Evolutionary conservation across 2,329 filamentous ascomycete species (phyloP), one percentile per base, ranked within the genome.

Genomic region (Stemphylium vesicarium): DNA sequence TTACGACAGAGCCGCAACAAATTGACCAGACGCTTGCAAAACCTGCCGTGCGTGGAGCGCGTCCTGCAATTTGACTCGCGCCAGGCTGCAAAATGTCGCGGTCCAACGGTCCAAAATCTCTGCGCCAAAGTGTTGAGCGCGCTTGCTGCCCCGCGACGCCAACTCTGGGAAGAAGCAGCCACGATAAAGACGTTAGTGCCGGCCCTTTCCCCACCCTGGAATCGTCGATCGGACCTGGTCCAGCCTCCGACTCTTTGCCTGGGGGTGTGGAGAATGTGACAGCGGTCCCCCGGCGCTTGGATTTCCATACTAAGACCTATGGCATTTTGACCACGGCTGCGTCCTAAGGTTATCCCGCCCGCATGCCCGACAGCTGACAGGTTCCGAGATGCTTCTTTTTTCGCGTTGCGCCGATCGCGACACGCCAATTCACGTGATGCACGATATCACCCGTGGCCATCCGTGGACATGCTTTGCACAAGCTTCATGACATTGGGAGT

Each of bases 121-220:
- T 49, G 38, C 42, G 62, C 46, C 57, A 59, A 63, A 59, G 55
- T 67, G 65, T 68, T 68, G 65, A 68, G 59, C 58, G 57, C 63
- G 63, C 65, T 66, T 68, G 56, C 60, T 43, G 47, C 51, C 45
- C 46, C 57, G 60, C 64, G 55, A 46, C 46, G 44, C 56, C 56
- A 60, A 47, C 42, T 37, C 35, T 43, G 36, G 35, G 44, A 61
- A 62, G 38, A 64, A 60, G 56, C 56, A 59, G 53, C 57, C 43
- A 54, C 62, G 57, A 48, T 54, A 56, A 40, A 41, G 49, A 39
- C 40, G 39, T 50, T 59, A 59, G 56, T 29, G 42, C 24, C 38
- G 38, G 45, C 31, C 9, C 33, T 32, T 45, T 48, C 45, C 57
- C 57, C 59, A 56, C 54, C 42, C 41, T 29, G 44, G 16, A 44